phyloP scores from a whole-genome alignment of 2,329 filamentous ascomycete species.

The Nakataea oryzae region DNA sequence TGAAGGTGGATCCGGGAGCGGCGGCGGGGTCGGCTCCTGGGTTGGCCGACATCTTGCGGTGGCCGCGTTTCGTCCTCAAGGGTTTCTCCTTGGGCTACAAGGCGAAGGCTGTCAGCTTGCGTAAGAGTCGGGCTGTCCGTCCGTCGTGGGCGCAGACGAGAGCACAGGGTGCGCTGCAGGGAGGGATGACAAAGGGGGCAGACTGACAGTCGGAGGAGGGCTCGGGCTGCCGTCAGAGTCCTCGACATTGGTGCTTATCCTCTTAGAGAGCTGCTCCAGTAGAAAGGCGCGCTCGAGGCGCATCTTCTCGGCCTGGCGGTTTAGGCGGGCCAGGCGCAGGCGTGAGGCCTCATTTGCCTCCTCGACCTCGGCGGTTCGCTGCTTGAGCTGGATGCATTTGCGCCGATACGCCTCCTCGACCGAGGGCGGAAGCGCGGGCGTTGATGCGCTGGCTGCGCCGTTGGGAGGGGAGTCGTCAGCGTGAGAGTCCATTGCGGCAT shows the following conservation, averaged over 20 bases:
- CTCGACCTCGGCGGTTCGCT: conserved; percentile 84
- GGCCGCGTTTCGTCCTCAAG: conserved; percentile 61
- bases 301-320: conserved; percentile 83
- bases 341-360: conserved; percentile 79
- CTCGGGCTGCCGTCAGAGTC: conserved; percentile 72
- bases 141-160: background rate
- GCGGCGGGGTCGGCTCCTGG: conserved; percentile 25
- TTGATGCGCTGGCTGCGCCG: conserved; percentile 30
- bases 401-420: conserved; percentile 93
- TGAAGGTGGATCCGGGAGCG: conserved; percentile 28
- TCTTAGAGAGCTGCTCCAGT: conserved; percentile 61
- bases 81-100: conserved; percentile 67
- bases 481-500: conserved; percentile 14
- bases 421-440: conserved; percentile 65
- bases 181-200: too few relatives aligned
- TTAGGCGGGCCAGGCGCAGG: conserved; percentile 66
- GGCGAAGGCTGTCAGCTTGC: background rate
- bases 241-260: conserved; percentile 64
- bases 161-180: background rate
- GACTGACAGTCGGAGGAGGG: conserved; percentile 64
- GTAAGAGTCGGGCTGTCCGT: background rate
- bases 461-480: conserved; percentile 19
- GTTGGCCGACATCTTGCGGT: conserved; percentile 48
- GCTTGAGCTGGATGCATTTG: conserved; percentile 92
- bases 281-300: conserved; percentile 74